Conservation (phyloP, 2,329 filamentous ascomycete genomes). For the Scedosporium minutisporum region DNA sequence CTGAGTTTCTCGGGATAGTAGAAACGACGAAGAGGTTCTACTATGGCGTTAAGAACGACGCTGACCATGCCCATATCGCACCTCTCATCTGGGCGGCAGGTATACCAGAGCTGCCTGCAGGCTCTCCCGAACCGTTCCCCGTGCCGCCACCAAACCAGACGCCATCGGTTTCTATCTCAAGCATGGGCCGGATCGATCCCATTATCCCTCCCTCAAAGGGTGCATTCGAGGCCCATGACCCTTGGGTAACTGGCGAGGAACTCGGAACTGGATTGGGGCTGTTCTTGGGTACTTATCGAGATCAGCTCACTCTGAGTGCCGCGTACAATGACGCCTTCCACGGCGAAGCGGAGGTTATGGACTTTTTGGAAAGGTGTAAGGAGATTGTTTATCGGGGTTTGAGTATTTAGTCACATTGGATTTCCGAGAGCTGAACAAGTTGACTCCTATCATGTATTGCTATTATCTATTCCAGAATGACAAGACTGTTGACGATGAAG, state of each 20-base stretch:
- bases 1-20: conserved; percentile 16
- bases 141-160: conserved; percentile 17
- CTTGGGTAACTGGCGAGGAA: conserved; percentile 37
- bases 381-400: conserved; percentile 7
- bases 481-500: no score
- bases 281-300: conserved; percentile 29
- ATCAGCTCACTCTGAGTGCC: conserved; percentile 25
- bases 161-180: conserved; percentile 22
- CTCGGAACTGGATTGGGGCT: conserved; percentile 26
- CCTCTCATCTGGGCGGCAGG: conserved; percentile 14
- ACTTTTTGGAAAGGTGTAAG: conserved; percentile 15
- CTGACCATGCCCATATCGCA: conserved; percentile 17
- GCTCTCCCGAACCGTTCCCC: conserved; percentile 6
- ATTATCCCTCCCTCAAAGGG: conserved; percentile 20
- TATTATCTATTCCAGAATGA: no score
- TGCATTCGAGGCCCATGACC: conserved; percentile 19
- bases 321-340: conserved; percentile 36
- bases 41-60: conserved; percentile 17
- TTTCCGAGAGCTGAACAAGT: no score
- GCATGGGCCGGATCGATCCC: conserved; percentile 24
- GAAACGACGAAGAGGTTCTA: conserved; percentile 19
- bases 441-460: no score
- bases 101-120: conserved; percentile 10
- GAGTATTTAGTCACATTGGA: not conserved
- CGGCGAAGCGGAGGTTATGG: conserved; percentile 10